Conservation (phyloP, 805 yeast species). For the Kuraishia ogatae region DNA sequence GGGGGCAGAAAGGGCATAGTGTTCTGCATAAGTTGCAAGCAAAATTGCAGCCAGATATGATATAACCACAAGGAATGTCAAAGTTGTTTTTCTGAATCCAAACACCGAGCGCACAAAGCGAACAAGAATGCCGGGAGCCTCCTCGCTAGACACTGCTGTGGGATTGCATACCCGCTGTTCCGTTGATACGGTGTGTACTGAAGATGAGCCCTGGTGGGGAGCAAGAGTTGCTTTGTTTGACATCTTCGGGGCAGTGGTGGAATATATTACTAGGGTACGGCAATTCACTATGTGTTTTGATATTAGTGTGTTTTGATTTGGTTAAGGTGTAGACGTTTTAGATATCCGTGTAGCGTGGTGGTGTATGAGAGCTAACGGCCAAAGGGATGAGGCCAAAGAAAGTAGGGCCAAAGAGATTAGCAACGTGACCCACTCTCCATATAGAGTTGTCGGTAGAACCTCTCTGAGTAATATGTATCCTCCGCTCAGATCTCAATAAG, state of each 20-base stretch:
- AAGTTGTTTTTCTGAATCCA: slow-evolving; percentile 67
- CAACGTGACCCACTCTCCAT: no score
- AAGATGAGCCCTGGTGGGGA: not conserved
- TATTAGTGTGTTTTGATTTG: not conserved
- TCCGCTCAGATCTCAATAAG: no score
- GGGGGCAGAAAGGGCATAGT: slow-evolving; percentile 35
- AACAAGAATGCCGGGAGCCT: slow-evolving; percentile 11
- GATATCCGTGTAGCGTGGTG: no score
- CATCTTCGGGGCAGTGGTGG: not conserved
- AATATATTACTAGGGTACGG: not conserved
- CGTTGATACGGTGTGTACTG: not conserved
- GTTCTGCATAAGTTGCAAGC: slow-evolving; percentile 24
- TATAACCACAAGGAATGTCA: slow-evolving; percentile 44
- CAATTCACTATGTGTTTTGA: no score
- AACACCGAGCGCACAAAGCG: slow-evolving; percentile 37
- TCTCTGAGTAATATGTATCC: no score
- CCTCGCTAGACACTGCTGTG: not conserved
- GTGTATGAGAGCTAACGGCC: no score
- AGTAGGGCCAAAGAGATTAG: no score
- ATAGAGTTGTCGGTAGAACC: no score
- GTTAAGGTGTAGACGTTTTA: no score
- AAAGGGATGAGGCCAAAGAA: no score
- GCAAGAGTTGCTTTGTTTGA: not conserved
- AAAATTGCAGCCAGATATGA: slow-evolving; percentile 35
- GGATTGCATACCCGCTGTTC: not conserved